Base-by-base conservation (phyloP, 2,329 filamentous ascomycete species). In the Stemphylium beticola region DNA sequence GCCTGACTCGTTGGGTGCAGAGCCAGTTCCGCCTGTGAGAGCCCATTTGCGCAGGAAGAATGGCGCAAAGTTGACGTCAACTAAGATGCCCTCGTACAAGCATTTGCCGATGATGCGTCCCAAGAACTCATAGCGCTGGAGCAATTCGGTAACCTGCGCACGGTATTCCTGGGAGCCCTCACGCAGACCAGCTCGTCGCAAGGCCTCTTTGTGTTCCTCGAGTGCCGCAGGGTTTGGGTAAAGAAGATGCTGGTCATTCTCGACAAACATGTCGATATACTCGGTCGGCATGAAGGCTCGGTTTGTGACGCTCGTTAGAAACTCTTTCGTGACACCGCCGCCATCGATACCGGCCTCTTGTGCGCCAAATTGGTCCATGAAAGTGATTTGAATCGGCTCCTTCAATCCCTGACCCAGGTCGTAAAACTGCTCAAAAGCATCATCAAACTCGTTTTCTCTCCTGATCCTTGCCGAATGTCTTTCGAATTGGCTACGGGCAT, bases 41-140 rank as follows among this genome's bases (percentile, higher is more conserved):
- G 92, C 87, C 95, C 95, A 99, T 73, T 98, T 97, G 55, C 96
- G 84, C 6, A 99, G 83, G 77, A 99, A 99, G 79, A 99, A 99
- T 0, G 91, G 88, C 1, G 93, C 93, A 79, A 99, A 99, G 45
- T 87, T 87, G 55, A 97, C 88, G 74, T 99, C 93, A 41, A 98
- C 88, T 3, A 99, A 82, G 39, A 99, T 98, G 0, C 93, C 93
- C 77, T 99, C 95, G 71, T 99, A 99, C 68, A 99, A 81, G 76
- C 95, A 99, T 74, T 99, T 99, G 10, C 95, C 95, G 22, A 99
- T 88, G 24, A 99, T 85, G 3, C 95, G 89, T 1, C 95, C 95
- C 0, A 98, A 81, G 63, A 99, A 99, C 69, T 98, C 93, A 70
- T 92, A 98, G 12, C 87, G 85, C 58, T 84, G 85, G 4, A 95